Evolutionary conservation across 164 flowering plant genomes (phyloP).

Genomic region (Pachysandra terminalis): DNA sequence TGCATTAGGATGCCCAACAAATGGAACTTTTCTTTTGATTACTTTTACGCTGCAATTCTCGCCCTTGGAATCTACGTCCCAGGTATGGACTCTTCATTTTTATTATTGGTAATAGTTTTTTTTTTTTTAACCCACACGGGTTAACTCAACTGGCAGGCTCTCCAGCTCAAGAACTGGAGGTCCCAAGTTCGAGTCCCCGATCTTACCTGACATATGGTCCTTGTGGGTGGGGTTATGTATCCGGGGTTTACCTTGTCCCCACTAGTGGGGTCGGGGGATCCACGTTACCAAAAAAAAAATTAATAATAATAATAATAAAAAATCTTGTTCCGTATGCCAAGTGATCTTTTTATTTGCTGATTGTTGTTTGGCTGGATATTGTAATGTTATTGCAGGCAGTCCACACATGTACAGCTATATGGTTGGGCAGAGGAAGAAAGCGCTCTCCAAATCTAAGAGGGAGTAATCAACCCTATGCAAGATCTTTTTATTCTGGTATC

Average conservation of each 20-base stretch:
- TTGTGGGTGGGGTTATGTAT: too few relatives aligned
- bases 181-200: too few relatives aligned
- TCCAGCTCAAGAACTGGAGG: too few relatives aligned
- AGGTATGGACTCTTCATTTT: constrained; percentile 40
- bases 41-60: constrained; percentile 60
- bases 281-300: too few relatives aligned
- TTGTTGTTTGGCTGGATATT: constrained; percentile 1
- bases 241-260: too few relatives aligned
- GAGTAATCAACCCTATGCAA: constrained; percentile 26
- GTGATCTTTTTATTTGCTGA: background rate
- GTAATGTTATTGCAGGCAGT: constrained; percentile 52
- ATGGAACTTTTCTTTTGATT: constrained; percentile 88
- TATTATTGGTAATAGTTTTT: too few relatives aligned
- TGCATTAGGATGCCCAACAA: constrained; percentile 95
- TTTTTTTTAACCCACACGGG: too few relatives aligned
- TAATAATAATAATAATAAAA: too few relatives aligned
- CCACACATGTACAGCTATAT: constrained; percentile 88
- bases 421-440: constrained; percentile 89
- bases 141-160: too few relatives aligned
- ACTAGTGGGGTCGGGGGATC: too few relatives aligned
- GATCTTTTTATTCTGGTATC: constrained; percentile 1
- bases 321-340: background rate
- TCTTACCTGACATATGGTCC: too few relatives aligned
- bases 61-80: constrained; percentile 68
- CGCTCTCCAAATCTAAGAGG: constrained; percentile 75